These are phyloP conservation scores for Colletotrichum sp. DNA, from an alignment of 2,329 filamentous ascomycete species.

Conservation along the genomic window DNA sequence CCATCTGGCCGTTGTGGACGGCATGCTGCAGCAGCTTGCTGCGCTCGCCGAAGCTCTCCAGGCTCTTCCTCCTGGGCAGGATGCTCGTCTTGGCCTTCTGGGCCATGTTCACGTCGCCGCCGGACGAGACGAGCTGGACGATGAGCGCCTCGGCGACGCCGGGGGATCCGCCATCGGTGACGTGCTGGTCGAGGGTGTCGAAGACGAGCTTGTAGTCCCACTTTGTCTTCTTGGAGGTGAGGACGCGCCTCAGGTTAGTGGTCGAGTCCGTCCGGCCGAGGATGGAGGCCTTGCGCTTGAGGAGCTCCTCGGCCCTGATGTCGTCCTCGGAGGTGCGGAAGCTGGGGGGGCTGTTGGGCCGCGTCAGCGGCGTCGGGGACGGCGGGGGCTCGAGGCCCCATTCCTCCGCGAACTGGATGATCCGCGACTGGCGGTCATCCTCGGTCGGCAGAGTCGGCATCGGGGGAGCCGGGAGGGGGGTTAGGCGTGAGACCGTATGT, in stretches of 20 bases:
- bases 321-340: conserved; percentile 55
- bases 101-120: conserved; percentile 53
- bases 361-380: conserved; percentile 41
- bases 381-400: conserved; percentile 51
- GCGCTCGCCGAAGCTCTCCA: conserved; percentile 52
- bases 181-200: conserved; percentile 52
- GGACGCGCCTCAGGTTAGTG: conserved; percentile 40
- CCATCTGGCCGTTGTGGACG: conserved; percentile 51
- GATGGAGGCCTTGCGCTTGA: conserved; percentile 44
- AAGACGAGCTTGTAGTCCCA: conserved; percentile 60
- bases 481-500: conserved; percentile 1
- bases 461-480: neutral
- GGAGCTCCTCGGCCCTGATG: conserved; percentile 55
- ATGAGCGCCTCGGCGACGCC: conserved; percentile 62
- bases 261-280: conserved; percentile 33
- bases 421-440: conserved; percentile 48
- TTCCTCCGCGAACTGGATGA: conserved; percentile 54
- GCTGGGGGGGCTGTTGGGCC: conserved; percentile 45
- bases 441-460: conserved; percentile 17
- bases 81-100: conserved; percentile 53
- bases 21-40: conserved; percentile 56
- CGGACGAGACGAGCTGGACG: conserved; percentile 49
- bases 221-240: conserved; percentile 52
- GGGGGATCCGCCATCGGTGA: conserved; percentile 52
- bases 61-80: conserved; percentile 52